Evolutionary conservation across 192 early-diverging fungal species (phyloP).

Genomic region (Diversispora epigaea): DNA sequence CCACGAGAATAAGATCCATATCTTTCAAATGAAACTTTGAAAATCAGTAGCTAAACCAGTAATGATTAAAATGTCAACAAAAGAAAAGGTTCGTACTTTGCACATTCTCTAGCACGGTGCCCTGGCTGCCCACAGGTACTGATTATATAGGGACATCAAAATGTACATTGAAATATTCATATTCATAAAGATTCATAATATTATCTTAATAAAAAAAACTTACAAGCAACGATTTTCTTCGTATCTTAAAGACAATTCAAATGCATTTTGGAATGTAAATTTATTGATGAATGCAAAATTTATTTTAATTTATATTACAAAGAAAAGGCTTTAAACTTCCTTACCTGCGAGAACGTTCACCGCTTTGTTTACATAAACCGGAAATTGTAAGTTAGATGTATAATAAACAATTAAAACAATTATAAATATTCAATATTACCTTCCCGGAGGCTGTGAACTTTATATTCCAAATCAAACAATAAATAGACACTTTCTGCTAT

Average conservation of each 20-base stretch:
- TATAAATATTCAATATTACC: not conserved
- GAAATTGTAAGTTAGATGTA: not conserved
- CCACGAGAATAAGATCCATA: not conserved
- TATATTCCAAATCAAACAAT: not conserved
- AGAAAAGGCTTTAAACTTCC: not conserved
- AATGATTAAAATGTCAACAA: not conserved
- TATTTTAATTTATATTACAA: not conserved
- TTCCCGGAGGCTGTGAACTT: constrained; percentile 8
- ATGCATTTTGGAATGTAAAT: not conserved
- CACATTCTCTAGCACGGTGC: constrained; percentile 3
- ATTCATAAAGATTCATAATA: not conserved
- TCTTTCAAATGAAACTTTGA: not conserved
- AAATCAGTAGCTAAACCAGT: not conserved
- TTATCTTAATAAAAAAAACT: not conserved
- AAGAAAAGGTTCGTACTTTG: not conserved
- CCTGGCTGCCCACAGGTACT: constrained; percentile 15
- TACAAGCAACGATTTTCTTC: constrained; percentile 28
- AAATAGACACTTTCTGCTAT: not conserved
- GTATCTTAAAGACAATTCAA: constrained; percentile 1
- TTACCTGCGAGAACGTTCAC: constrained; percentile 26
- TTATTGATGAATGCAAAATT: not conserved
- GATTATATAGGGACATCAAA: not conserved
- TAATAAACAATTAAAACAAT: not conserved
- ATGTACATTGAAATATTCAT: not conserved
- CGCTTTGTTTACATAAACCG: constrained; percentile 2